Evolutionary conservation across 2,329 filamentous ascomycete genomes (phyloP).

Genomic region (Malbranchea cinnamomea): DNA sequence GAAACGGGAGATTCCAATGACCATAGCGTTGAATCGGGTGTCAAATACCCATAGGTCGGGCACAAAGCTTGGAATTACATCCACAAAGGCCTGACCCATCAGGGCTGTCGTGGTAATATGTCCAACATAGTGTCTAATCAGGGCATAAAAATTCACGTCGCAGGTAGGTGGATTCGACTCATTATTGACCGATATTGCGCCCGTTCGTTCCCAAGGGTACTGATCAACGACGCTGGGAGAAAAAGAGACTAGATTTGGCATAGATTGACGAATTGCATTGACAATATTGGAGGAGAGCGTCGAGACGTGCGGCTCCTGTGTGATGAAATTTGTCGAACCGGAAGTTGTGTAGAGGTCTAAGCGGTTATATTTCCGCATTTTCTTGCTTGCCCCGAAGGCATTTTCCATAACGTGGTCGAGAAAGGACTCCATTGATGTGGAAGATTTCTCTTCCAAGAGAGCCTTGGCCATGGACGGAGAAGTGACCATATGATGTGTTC

Average conservation of each 20-base stretch:
- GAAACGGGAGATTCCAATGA: constrained; percentile 41
- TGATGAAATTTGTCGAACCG: constrained; percentile 27
- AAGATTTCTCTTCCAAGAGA: constrained; percentile 20
- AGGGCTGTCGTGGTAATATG: constrained; percentile 32
- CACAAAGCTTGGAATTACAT: constrained; percentile 38
- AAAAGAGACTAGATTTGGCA: constrained; percentile 45
- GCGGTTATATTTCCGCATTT: constrained; percentile 21
- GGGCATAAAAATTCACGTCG: constrained; percentile 36
- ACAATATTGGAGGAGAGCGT: constrained; percentile 25
- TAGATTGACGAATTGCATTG: constrained; percentile 27
- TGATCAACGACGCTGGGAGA: constrained; percentile 46
- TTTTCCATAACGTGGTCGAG: constrained; percentile 24
- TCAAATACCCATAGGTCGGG: constrained; percentile 43
- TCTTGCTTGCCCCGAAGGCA: constrained; percentile 29
- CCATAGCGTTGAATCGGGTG: constrained; percentile 37
- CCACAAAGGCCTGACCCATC: constrained; percentile 38
- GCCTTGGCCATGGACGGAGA: constrained; percentile 32
- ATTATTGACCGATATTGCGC: constrained; percentile 29
- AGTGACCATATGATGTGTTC: constrained; percentile 36
- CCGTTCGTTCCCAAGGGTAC: constrained; percentile 45
- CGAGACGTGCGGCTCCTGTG: constrained; percentile 32
- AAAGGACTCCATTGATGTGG: constrained; percentile 16
- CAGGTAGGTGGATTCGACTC: constrained; percentile 28
- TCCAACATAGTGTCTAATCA: constrained; percentile 44
- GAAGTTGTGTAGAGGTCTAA: constrained; percentile 23